phyloP scores from a whole-genome alignment of 2,329 filamentous ascomycete genomes.

The Clarireedia hainanense region DNA sequence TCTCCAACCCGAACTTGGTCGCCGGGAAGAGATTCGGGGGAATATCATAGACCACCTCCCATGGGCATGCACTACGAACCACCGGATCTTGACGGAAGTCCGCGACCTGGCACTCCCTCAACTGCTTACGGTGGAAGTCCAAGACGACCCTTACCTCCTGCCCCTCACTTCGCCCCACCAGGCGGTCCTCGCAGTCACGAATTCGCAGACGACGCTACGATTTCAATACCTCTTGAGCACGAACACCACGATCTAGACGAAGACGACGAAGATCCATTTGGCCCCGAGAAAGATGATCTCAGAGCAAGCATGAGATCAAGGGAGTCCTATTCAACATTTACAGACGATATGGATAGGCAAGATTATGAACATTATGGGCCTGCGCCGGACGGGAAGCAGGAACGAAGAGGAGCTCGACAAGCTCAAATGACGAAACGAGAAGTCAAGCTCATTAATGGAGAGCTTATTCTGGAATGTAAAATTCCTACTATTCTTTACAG shows the following conservation, averaged over 20 bases:
- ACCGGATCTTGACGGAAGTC: constrained; percentile 79
- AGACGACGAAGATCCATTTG: constrained; percentile 61
- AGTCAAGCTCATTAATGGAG: constrained; percentile 92
- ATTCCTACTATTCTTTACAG: constrained; percentile 98
- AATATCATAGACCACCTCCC: constrained; percentile 60
- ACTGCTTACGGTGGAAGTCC: constrained; percentile 84
- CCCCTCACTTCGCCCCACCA: constrained; percentile 68
- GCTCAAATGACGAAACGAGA: constrained; percentile 90
- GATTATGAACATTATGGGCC: constrained; percentile 79
- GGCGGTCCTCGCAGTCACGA: constrained; percentile 39
- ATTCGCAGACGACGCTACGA: constrained; percentile 60
- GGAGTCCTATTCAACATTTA: constrained; percentile 33
- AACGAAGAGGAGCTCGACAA: constrained; percentile 75
- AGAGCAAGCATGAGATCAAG: constrained; percentile 21
- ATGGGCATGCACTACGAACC: constrained; percentile 74
- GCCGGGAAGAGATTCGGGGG: constrained; percentile 43
- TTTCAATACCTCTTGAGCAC: constrained; percentile 61
- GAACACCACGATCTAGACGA: constrained; percentile 50
- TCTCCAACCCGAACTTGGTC: constrained; percentile 55
- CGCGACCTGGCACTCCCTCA: constrained; percentile 82
- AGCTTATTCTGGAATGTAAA: constrained; percentile 96
- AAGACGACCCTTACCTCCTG: constrained; percentile 77
- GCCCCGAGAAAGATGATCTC: constrained; percentile 35
- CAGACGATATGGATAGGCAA: constrained; percentile 33
- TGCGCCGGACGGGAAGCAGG: constrained; percentile 78